A percentile compares a stretch with the other conserved stretches of the same genome.
Conservation (phyloP, 257 asterid species). For the Forsythia viridissima region DNA sequence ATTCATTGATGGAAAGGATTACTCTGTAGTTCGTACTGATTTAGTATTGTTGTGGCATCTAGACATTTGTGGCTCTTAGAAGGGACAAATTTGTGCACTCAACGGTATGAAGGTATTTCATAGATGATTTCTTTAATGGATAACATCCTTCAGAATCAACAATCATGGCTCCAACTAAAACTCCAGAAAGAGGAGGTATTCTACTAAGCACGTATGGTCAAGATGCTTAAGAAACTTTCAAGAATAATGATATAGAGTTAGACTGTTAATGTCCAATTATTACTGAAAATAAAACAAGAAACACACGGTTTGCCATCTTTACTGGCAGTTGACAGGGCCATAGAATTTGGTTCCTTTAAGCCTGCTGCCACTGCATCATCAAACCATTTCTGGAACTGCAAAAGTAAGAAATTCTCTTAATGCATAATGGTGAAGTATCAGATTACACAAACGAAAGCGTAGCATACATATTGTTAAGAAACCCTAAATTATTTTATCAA, state of each 20-base stretch:
- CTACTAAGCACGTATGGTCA: background rate
- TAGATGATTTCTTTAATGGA: background rate
- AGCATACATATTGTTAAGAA: background rate
- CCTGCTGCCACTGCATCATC: constrained; percentile 35
- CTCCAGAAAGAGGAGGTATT: background rate
- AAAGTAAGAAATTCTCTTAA: constrained; percentile 1
- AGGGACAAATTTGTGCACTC: background rate
- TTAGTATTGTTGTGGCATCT: background rate
- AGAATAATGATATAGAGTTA: background rate
- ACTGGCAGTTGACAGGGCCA: constrained; percentile 37
- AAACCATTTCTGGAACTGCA: constrained; percentile 41
- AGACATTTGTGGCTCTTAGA: background rate
- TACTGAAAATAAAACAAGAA: background rate
- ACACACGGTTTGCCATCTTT: constrained; percentile 35
- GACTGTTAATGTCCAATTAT: background rate
- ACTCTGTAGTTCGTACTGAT: background rate
- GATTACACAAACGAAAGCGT: background rate
- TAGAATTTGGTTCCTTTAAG: constrained; percentile 31
- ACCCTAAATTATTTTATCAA: background rate
- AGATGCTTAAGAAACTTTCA: background rate
- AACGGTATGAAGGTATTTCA: background rate
- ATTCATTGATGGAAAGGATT: background rate
- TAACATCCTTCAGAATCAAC: background rate
- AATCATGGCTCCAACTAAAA: background rate
- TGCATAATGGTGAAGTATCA: background rate